Evolutionary conservation across 306 rosid species (phyloP).

Genomic region (Lathyrus oleraceus): DNA sequence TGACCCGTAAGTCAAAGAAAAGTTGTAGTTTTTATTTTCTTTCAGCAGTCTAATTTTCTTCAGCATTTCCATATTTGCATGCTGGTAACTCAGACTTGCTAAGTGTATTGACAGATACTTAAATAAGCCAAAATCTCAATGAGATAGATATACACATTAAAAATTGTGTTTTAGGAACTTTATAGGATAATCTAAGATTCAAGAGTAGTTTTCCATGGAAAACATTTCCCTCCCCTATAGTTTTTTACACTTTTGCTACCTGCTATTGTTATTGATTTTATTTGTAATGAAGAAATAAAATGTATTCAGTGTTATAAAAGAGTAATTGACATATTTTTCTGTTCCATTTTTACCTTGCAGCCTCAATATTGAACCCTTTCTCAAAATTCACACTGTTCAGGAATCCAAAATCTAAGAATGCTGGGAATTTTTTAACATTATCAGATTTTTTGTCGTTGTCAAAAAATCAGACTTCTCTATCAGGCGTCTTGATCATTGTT

Average conservation of each 20-base stretch:
- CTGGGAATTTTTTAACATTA: slow-evolving; percentile 54
- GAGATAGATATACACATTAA: slow-evolving; percentile 6
- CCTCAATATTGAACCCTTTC: slow-evolving; percentile 57
- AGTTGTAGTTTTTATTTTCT: slow-evolving; percentile 28
- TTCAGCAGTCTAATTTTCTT: slow-evolving; percentile 10
- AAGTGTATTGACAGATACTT: slow-evolving; percentile 14
- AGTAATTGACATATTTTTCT: slow-evolving; percentile 38
- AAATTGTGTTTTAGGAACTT: not conserved
- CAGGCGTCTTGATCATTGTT: slow-evolving; percentile 68
- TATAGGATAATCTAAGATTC: slow-evolving; percentile 18
- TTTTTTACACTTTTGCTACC: slow-evolving; percentile 20
- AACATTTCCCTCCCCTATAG: not conserved
- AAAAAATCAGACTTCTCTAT: slow-evolving; percentile 60
- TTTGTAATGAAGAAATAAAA: slow-evolving; percentile 9
- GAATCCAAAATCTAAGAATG: slow-evolving; percentile 53
- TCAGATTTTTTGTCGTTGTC: slow-evolving; percentile 78
- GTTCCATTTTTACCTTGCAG: slow-evolving; percentile 50
- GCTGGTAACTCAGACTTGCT: slow-evolving; percentile 22
- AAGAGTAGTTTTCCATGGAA: slow-evolving; percentile 19
- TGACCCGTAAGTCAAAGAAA: slow-evolving; percentile 62
- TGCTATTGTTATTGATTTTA: slow-evolving; percentile 14
- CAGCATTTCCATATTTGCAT: slow-evolving; percentile 14
- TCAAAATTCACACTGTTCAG: slow-evolving; percentile 42
- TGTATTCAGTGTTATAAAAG: slow-evolving; percentile 1
- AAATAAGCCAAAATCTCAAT: slow-evolving; percentile 16